Percentiles rank a stretch among this genome's conserved stretches.
Conservation (phyloP, 352 stramenopile species). For the Phytophthora tubulina region DNA sequence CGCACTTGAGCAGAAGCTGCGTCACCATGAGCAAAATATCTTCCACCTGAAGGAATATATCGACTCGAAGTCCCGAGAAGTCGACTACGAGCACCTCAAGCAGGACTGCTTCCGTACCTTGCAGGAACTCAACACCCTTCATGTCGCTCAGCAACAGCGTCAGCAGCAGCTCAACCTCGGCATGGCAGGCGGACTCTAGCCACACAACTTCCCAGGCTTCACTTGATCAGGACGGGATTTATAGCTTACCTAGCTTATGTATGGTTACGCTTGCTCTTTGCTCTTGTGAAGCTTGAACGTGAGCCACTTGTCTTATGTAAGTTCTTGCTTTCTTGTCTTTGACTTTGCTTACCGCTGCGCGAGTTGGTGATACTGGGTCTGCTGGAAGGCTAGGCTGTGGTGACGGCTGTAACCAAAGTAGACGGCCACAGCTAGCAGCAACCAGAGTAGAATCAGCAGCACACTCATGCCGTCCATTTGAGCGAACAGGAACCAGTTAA, state of each 20-base stretch:
- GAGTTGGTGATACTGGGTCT: conserved; percentile 70
- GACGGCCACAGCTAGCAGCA: conserved; percentile 68
- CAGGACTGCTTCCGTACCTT: conserved; percentile 81
- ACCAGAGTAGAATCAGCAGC: conserved; percentile 71
- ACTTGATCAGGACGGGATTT: no score
- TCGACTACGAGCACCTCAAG: conserved; percentile 91
- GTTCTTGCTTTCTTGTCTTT: neutral
- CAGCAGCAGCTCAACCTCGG: conserved; percentile 41
- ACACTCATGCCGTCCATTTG: conserved; percentile 81
- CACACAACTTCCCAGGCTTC: neutral
- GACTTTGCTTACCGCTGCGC: conserved; percentile 35
- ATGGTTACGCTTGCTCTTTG: conserved; percentile 13
- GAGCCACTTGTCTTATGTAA: neutral
- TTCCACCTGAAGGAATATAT: conserved; percentile 92
- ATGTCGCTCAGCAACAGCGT: conserved; percentile 62
- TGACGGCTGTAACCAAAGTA: conserved; percentile 82
- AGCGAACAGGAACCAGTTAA: conserved; percentile 91
- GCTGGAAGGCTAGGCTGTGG: conserved; percentile 76
- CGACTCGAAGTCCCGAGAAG: conserved; percentile 89
- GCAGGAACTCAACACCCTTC: conserved; percentile 79
- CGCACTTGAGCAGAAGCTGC: conserved; percentile 90
- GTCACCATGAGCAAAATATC: conserved; percentile 94
- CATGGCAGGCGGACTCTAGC: conserved; percentile 28
- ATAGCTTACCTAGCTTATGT: conserved; percentile 7
- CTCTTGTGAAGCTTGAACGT: conserved; percentile 10